Evolutionary conservation across 2,329 filamentous ascomycete species (phyloP), one percentile per base, ranked within the genome.

Genomic region (Colletotrichum sp.): DNA sequence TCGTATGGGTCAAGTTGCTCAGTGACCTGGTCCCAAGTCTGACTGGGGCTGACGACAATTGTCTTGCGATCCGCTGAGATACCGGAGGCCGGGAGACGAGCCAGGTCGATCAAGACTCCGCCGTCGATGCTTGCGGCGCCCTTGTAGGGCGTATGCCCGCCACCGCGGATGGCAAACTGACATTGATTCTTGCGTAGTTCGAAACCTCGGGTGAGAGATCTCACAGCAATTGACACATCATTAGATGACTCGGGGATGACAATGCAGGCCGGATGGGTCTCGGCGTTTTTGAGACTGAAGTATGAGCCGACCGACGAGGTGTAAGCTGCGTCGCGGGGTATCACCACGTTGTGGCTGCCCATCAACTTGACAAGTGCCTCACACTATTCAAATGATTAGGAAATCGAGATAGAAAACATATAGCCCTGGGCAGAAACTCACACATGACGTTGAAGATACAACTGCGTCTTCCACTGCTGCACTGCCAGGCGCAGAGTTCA

Each of bases 21-120:
- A 71, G 87, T 89, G 1, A 88, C 86, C 12, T 84, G 77, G 3
- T 78, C 76, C 87, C 87, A 89, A 3, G 79, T 80, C 55, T 83
- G 83, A 2, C 87, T 86, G 6, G 85, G 77, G 5, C 85, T 86
- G 18, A 89, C 79, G 2, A 75, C 79, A 6, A 82, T 85, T 13
- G 80, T 80, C 1, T 79, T 80, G 24, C 80, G 81, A 28, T 84
- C 81, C 0, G 78, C 59, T 1, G 81, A 81, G 2, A 86, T 68
- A 2, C 52, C 67, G 0, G 59, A 13, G 1, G 59, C 55, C 3
- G 60, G 73, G 1, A 76, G 49, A 10, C 21, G 39, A 18, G 32
- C 18, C 4, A 77, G 52, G 64, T 77, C 72, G 5, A 77, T 44
- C 6, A 74, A 24, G 6, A 77, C 39, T 4, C 75, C 71, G 39